Base-by-base conservation (phyloP, 495 filamentous ascomycete species). In the Penicillium pancosmium region DNA sequence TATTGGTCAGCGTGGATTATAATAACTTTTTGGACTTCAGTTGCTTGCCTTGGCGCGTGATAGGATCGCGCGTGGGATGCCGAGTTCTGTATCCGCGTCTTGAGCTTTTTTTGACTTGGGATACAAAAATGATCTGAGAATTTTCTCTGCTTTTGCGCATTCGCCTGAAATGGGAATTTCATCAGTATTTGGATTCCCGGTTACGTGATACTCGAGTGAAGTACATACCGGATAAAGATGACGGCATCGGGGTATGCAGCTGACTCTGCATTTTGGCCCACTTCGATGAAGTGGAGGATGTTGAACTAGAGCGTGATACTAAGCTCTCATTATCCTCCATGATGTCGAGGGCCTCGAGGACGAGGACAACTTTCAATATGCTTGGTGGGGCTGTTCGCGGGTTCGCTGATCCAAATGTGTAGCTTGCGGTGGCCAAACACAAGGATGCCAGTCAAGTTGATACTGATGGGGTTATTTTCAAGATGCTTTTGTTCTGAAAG, bases 121-220 rank as follows among this genome's bases (percentile, higher is more conserved):
- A 65, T 94, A 91, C 60, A 96, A 82, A 67, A 97, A 97, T 2
- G 92, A 95, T 46, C 89, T 82, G 18, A 97, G 82, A 64, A 96
- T 94, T 74, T 91, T 92, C 57, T 84, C 86, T 54, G 88, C 88
- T 69, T 92, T 92, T 71, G 84, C 89, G 74, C 90, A 92, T 71
- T 94, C 46, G 7, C 16, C 43, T 46, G 16, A 13, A 1, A 19
- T 7, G 5, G 43, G 16, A 9, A 1, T 13, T 31, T 6, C 1
- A 31, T 31, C 27, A 31, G 4, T 31, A 31, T 31, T 9, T 8
- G 5, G 8, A 31, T 31, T 1, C 27, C 8, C 27, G 27, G 27
- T 7, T 9, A 7, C 1, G 27, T 31, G 27, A 31, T 23, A 23
- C 23, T 31, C 27, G 27, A 31, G 8, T 6, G 5, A 31, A 31